Evolutionary conservation across 441 rosid species (phyloP).

Genomic region (Erodium chrysanthum): DNA sequence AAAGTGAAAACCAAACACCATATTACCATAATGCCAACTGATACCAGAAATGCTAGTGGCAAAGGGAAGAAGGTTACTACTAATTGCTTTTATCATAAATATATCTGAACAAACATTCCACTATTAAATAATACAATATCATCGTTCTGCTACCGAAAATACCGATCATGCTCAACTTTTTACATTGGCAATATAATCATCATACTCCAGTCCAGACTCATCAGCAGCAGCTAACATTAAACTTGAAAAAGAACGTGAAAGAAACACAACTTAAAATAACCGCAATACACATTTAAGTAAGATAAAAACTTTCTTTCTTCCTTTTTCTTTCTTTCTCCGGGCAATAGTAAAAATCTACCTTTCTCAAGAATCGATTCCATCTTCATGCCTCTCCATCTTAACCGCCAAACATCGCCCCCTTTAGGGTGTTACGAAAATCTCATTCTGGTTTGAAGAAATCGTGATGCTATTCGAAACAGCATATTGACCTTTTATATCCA

Average conservation of each 20-base stretch:
- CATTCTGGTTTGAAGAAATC: too few relatives aligned
- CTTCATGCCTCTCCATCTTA: too few relatives aligned
- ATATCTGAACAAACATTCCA: neutral
- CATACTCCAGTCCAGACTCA: too few relatives aligned
- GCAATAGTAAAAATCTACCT: too few relatives aligned
- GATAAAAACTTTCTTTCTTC: slow-evolving; percentile 1
- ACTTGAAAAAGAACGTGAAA: slow-evolving; percentile 8
- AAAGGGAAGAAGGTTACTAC: neutral
- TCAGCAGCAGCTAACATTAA: neutral
- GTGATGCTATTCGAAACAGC: too few relatives aligned
- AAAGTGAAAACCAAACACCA: too few relatives aligned
- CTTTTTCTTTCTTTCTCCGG: neutral
- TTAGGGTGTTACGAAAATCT: too few relatives aligned
- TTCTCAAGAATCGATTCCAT: too few relatives aligned
- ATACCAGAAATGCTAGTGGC: neutral
- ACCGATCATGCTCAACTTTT: too few relatives aligned
- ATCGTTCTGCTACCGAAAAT: neutral
- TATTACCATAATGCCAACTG: neutral
- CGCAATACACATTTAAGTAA: neutral
- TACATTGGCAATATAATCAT: too few relatives aligned
- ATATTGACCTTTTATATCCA: too few relatives aligned
- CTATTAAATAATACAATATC: neutral
- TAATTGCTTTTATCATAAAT: neutral
- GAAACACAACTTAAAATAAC: slow-evolving; percentile 9
- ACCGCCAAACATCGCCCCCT: too few relatives aligned